These are phyloP conservation scores for Giardia muris DNA, from an alignment of 208 protist species.

Conservation along the genomic window DNA sequence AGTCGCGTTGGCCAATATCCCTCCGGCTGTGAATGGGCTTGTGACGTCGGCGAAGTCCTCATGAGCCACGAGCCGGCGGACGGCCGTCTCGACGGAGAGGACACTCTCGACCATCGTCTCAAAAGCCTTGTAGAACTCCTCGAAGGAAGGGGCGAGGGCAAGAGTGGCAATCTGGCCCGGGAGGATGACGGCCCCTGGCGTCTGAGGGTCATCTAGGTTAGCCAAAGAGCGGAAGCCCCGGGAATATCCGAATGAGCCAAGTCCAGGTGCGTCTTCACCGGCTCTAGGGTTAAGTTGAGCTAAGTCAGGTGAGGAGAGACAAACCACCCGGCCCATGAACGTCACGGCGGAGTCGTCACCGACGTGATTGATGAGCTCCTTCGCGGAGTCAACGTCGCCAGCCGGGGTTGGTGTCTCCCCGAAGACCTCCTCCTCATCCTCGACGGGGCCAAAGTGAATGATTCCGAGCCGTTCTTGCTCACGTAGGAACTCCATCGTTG, in stretches of 20 bases:
- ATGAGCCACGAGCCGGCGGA: neutral
- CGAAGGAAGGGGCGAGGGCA: neutral
- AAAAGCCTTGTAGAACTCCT: constrained; percentile 2
- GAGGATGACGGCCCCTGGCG: neutral
- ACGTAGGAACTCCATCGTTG: neutral
- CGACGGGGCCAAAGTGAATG: neutral
- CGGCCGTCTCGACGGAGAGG: neutral
- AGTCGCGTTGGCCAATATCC: neutral
- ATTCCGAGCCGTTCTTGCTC: neutral
- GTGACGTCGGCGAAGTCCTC: constrained; percentile 24
- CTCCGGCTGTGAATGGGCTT: neutral
- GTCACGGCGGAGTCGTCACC: neutral
- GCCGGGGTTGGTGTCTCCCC: neutral
- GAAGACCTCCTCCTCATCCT: neutral
- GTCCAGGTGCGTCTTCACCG: neutral
- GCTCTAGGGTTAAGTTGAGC: neutral
- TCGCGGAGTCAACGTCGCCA: neutral
- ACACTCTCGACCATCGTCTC: neutral
- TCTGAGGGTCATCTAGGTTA: neutral
- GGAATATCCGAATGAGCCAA: neutral
- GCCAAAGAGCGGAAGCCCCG: neutral
- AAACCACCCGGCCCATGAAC: neutral
- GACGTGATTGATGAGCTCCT: neutral
- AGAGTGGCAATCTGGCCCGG: neutral
- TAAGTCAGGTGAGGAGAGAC: neutral